phyloP scores from a whole-genome alignment of 257 asterid species.

The Ophiorrhiza pumila region DNA sequence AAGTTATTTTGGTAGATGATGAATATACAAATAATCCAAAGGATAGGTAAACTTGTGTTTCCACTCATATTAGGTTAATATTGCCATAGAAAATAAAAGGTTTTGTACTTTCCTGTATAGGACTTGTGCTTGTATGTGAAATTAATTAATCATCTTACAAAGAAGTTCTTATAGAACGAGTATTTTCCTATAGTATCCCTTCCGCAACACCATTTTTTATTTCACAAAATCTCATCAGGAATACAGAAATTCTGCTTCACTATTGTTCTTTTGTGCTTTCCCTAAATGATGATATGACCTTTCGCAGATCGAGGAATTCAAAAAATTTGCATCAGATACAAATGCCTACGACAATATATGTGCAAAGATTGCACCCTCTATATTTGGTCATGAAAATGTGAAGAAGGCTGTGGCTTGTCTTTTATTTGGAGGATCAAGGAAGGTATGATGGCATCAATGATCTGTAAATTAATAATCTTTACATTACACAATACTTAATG shows the following conservation, averaged over 20 bases:
- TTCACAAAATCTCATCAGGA: not conserved
- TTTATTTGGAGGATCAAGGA: conserved; percentile 96
- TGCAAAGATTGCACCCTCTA: conserved; percentile 88
- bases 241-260: not conserved
- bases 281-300: conserved; percentile 1
- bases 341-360: conserved; percentile 77
- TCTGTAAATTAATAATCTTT: conserved; percentile 15
- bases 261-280: not conserved
- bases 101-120: not conserved
- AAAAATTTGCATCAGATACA: conserved; percentile 78
- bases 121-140: too few relatives aligned
- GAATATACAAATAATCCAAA: too few relatives aligned
- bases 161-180: not conserved
- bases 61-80: not conserved
- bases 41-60: not conserved
- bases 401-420: conserved; percentile 97
- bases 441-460: conserved; percentile 43
- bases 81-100: not conserved
- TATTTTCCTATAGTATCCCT: not conserved
- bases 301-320: conserved; percentile 67
- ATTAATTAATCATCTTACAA: too few relatives aligned
- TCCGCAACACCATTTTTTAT: not conserved
- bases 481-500: conserved; percentile 14
- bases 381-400: conserved; percentile 90
- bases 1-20: not conserved